A percentile compares a stretch with the other conserved stretches of the same genome.
Evolutionary conservation across 768 basidiomycete genomes (phyloP).

Genomic region (Tubosaeta sp.): DNA sequence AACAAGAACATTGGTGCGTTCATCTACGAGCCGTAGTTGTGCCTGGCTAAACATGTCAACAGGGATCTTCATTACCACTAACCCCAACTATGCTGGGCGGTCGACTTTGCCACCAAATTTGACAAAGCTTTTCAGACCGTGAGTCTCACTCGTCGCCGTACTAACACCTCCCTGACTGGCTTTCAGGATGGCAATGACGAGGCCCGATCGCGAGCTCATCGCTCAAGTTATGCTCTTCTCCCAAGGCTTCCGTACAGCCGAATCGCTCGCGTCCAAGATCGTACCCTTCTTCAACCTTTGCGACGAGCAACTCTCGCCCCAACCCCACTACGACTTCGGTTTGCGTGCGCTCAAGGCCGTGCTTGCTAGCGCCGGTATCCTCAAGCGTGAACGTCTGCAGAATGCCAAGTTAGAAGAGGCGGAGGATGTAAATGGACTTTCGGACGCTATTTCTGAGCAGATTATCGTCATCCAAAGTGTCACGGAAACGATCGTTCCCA

Average conservation of each 20-base stretch:
- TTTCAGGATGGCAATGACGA: slow-evolving; percentile 95
- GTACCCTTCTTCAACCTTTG: slow-evolving; percentile 99
- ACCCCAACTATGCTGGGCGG: slow-evolving; percentile 97
- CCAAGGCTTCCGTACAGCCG: slow-evolving; percentile 97
- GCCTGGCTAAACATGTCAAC: slow-evolving; percentile 10
- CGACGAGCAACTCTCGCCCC: slow-evolving; percentile 92
- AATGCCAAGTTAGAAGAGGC: slow-evolving; percentile 36
- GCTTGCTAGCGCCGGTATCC: slow-evolving; percentile 91
- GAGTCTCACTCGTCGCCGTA: slow-evolving; percentile 28
- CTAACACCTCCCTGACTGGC: slow-evolving; percentile 7
- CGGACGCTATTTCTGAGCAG: slow-evolving; percentile 79
- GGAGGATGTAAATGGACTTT: slow-evolving; percentile 49
- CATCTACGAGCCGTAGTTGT: not conserved
- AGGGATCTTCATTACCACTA: slow-evolving; percentile 99
- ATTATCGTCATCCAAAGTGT: slow-evolving; percentile 98
- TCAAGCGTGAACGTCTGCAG: slow-evolving; percentile 87
- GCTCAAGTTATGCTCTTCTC: slow-evolving; percentile 99
- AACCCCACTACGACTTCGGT: slow-evolving; percentile 99
- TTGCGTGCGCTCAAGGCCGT: slow-evolving; percentile 96
- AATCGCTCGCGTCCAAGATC: slow-evolving; percentile 95
- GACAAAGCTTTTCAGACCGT: slow-evolving; percentile 93
- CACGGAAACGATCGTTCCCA: slow-evolving; percentile 97
- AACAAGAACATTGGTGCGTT: slow-evolving; percentile 84
- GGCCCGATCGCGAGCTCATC: slow-evolving; percentile 96
- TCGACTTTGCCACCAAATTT: slow-evolving; percentile 85